Conservation (phyloP, 768 basidiomycete genomes). For the Exidia glandulosa region DNA sequence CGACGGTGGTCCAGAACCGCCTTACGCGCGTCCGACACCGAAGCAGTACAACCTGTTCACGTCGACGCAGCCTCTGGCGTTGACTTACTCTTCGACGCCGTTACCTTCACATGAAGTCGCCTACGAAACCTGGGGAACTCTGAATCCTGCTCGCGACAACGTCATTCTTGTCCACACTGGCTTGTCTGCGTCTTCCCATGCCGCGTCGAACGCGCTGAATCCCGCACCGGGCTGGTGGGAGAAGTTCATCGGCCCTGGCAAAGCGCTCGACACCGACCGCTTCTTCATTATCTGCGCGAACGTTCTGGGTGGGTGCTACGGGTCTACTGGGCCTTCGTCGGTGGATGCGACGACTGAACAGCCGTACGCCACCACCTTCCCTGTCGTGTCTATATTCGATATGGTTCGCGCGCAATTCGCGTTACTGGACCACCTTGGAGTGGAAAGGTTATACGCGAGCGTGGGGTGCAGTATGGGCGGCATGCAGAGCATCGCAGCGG, state of each 20-base stretch:
- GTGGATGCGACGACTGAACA: constrained; percentile 54
- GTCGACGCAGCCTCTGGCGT: constrained; percentile 47
- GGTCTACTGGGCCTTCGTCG: constrained; percentile 89
- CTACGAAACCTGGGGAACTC: constrained; percentile 96
- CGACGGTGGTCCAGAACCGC: constrained; percentile 65
- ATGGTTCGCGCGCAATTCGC: constrained; percentile 92
- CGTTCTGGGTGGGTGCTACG: constrained; percentile 95
- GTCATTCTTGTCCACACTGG: constrained; percentile 94
- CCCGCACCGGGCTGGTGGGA: constrained; percentile 95
- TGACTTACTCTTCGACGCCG: constrained; percentile 49
- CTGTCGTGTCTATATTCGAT: constrained; percentile 87
- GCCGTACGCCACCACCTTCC: constrained; percentile 85
- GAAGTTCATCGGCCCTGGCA: constrained; percentile 92
- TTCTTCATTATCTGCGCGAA: constrained; percentile 96
- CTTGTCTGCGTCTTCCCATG: constrained; percentile 91
- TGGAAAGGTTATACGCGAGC: constrained; percentile 81
- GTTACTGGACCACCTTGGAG: constrained; percentile 72
- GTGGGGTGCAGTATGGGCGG: constrained; percentile 96
- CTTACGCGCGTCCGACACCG: constrained; percentile 72
- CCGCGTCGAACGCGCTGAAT: constrained; percentile 69
- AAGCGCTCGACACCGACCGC: constrained; percentile 82
- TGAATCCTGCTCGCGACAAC: constrained; percentile 68
- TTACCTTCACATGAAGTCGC: constrained; percentile 76
- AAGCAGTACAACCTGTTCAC: constrained; percentile 60
- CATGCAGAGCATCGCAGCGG: constrained; percentile 96